Evolutionary conservation across 2,329 filamentous ascomycete genomes (phyloP).

Genomic region (Rhytidhysteron rufulum): DNA sequence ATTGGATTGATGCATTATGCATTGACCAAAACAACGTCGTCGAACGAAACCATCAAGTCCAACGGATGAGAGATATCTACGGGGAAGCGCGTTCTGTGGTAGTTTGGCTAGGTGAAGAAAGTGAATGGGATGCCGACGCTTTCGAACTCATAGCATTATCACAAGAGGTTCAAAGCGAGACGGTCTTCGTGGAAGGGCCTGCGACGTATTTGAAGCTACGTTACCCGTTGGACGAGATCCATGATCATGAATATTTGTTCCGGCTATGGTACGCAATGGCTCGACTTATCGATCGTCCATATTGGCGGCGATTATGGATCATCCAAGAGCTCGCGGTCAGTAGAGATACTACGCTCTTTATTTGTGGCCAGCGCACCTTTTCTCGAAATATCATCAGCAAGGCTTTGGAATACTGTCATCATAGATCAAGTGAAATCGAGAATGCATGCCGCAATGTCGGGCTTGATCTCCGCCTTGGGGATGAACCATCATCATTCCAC

Average conservation of each 20-base stretch:
- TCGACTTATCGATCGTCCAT: neutral
- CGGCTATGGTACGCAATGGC: neutral
- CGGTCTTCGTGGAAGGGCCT: neutral
- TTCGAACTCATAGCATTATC: neutral
- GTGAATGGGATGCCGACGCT: neutral
- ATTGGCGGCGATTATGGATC: neutral
- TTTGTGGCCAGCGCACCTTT: neutral
- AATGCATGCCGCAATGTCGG: neutral
- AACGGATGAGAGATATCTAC: slow-evolving; percentile 5
- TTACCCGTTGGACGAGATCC: too few species aligned
- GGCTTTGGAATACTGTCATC: neutral
- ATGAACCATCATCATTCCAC: neutral
- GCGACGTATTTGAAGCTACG: neutral
- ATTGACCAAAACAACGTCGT: slow-evolving; percentile 4
- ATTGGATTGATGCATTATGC: slow-evolving; percentile 6
- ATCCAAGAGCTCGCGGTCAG: neutral
- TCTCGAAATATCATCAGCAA: neutral
- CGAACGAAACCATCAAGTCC: slow-evolving; percentile 4
- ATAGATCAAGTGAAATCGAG: neutral
- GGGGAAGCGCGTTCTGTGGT: neutral
- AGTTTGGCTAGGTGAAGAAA: slow-evolving; percentile 4
- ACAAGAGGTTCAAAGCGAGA: neutral
- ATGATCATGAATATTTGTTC: too few species aligned
- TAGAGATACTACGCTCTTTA: neutral
- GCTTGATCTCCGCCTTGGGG: neutral